A percentile compares a stretch with the other conserved stretches of the same genome.
These are phyloP conservation scores for Syzygium syzygioides DNA, from an alignment of 441 rosid genomes.

Conservation along the genomic window DNA sequence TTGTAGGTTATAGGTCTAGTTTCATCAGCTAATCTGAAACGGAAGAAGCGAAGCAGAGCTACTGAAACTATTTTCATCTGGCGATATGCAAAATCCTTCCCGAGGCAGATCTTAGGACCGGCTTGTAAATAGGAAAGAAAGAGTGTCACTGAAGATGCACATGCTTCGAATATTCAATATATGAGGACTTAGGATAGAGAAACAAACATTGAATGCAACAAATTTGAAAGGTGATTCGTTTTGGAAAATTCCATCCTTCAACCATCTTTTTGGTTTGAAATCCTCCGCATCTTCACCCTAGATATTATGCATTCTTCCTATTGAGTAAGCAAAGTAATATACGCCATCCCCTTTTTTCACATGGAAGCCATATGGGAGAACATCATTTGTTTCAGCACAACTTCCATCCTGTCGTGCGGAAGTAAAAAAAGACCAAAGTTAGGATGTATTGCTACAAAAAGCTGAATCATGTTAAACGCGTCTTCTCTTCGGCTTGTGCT, in stretches of 20 bases:
- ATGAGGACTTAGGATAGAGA: neutral
- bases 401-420: constrained; percentile 42
- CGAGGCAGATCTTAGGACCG: constrained; percentile 50
- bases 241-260: constrained; percentile 52
- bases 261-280: constrained; percentile 81
- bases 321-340: constrained; percentile 58
- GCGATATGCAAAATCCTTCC: constrained; percentile 47
- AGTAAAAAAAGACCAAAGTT: too few species aligned
- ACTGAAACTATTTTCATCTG: constrained; percentile 65
- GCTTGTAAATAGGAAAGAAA: constrained; percentile 26
- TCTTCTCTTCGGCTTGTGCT: too few species aligned
- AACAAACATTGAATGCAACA: constrained; percentile 52
- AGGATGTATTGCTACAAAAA: too few species aligned
- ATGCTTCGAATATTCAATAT: neutral
- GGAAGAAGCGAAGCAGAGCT: constrained; percentile 52
- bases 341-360: constrained; percentile 56
- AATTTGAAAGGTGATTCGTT: constrained; percentile 77
- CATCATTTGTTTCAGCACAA: constrained; percentile 51
- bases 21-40: constrained; percentile 52
- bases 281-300: constrained; percentile 80
- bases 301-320: constrained; percentile 68
- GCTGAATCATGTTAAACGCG: too few species aligned
- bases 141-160: neutral
- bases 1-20: constrained; percentile 28
- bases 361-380: constrained; percentile 64